Percentiles rank a stretch among this genome's conserved stretches.
These are phyloP conservation scores for Gonium pectorale DNA, from an alignment of 139 green algal species.

Conservation along the genomic window DNA sequence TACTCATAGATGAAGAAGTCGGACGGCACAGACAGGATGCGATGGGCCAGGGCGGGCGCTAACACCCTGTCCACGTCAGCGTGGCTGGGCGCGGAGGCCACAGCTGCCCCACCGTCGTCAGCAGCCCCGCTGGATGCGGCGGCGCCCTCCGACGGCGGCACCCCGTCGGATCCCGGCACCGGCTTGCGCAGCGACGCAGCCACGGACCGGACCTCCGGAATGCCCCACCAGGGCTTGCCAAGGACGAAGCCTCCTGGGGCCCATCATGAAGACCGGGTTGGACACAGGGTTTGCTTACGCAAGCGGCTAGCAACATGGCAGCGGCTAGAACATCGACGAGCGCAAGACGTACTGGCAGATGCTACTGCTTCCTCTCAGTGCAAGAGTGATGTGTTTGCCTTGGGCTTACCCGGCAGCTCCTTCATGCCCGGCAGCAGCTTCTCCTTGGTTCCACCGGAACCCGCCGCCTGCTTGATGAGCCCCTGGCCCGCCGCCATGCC, in stretches of 20 bases:
- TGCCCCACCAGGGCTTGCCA: conserved; percentile 37
- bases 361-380: neutral
- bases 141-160: neutral
- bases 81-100: neutral
- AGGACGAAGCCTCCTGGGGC: conserved; percentile 42
- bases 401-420: conserved; percentile 23
- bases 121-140: neutral
- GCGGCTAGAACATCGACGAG: no score
- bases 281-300: no score
- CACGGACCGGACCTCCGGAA: neutral
- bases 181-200: neutral
- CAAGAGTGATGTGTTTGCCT: no score
- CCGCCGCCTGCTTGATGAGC: conserved; percentile 9
- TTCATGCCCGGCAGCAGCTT: conserved; percentile 35
- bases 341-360: no score
- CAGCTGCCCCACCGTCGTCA: neutral
- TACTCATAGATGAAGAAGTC: conserved; percentile 61
- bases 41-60: conserved; percentile 20
- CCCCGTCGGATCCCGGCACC: neutral
- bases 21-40: conserved; percentile 37
- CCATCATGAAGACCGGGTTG: no score
- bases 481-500: conserved; percentile 13
- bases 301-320: no score
- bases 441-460: neutral
- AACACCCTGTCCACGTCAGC: conserved; percentile 37